Base-by-base conservation (phyloP, 2,329 filamentous ascomycete genomes). In the Cordyceps farinosa region DNA sequence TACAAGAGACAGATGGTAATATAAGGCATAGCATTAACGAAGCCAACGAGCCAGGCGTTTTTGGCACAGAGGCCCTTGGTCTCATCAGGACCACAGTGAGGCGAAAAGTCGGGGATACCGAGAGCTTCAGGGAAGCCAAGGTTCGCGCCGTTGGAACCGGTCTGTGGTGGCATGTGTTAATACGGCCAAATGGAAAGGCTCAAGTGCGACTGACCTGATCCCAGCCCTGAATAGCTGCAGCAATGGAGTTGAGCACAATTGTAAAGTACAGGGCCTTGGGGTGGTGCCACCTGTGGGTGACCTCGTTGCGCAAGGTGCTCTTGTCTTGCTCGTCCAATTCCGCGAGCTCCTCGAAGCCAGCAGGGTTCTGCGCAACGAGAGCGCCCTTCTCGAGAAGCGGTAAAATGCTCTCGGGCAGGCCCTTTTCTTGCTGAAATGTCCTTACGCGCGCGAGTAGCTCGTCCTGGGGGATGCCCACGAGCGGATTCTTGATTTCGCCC, bases 41-140 rank as follows among this genome's bases (percentile, higher is more conserved):
- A 71, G 27, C 87, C 87, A 30, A 88, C 78, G 50, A 88, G 77
- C 84, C 85, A 88, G 58, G 79, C 78, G 67, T 87, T 84, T 48
- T 72, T 75, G 44, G 71, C 69, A 50, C 75, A 77, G 1, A 75
- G 70, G 40, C 78, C 79, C 32, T 77, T 69, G 9, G 70, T 71
- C 17, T 71, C 70, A 13, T 73, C 71, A 0, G 72, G 70, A 0
- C 73, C 73, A 47, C 75, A 77, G 5, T 36, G 17, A 2, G 70
- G 61, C 0, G 71, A 71, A 1, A 69, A 70, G 40, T 76, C 73
- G 1, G 73, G 71, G 58, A 83, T 82, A 22, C 79, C 79, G 42
- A 82, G 75, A 17, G 75, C 76, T 0, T 67, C 59, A 0, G 78
- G 79, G 66, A 82, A 83, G 15, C 75, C 75, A 44, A 83, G 65